Conservation (phyloP, 2,329 filamentous ascomycete species). For the Exophiala dermatitidis region DNA sequence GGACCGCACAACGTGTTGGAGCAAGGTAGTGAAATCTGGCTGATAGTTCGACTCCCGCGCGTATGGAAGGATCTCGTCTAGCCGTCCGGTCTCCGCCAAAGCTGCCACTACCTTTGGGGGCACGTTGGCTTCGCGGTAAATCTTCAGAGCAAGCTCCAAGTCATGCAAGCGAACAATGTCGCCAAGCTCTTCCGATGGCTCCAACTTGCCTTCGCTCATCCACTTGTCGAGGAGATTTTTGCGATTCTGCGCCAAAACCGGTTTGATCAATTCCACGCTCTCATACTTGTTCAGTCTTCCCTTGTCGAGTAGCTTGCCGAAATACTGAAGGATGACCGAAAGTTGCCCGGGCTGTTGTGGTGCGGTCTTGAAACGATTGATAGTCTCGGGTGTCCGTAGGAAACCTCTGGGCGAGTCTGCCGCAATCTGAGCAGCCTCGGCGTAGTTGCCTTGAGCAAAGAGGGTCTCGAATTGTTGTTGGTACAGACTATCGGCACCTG, state of each 20-base stretch:
- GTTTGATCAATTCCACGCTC: slow-evolving; percentile 85
- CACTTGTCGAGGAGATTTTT: slow-evolving; percentile 97
- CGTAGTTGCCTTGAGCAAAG: slow-evolving; percentile 69
- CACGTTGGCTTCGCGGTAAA: slow-evolving; percentile 86
- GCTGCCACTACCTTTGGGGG: slow-evolving; percentile 92
- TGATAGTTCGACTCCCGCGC: slow-evolving; percentile 76
- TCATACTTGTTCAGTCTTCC: slow-evolving; percentile 86
- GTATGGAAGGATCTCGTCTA: slow-evolving; percentile 93
- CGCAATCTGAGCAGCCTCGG: slow-evolving; percentile 88
- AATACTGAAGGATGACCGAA: slow-evolving; percentile 93
- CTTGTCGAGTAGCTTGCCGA: slow-evolving; percentile 94
- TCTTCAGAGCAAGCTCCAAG: slow-evolving; percentile 73
- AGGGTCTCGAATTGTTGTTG: slow-evolving; percentile 87
- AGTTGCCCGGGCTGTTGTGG: slow-evolving; percentile 68
- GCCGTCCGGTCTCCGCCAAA: slow-evolving; percentile 91
- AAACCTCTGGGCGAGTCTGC: slow-evolving; percentile 95
- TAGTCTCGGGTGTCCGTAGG: slow-evolving; percentile 86
- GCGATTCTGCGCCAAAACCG: slow-evolving; percentile 84
- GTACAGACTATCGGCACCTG: slow-evolving; percentile 90
- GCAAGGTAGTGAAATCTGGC: slow-evolving; percentile 86
- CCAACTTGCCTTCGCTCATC: slow-evolving; percentile 91
- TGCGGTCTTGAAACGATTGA: slow-evolving; percentile 87
- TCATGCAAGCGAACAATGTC: slow-evolving; percentile 89
- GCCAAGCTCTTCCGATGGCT: slow-evolving; percentile 92
- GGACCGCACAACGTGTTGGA: slow-evolving; percentile 85